Base-by-base conservation (phyloP, 495 filamentous ascomycete genomes). In the Penicillium crystallinum region DNA sequence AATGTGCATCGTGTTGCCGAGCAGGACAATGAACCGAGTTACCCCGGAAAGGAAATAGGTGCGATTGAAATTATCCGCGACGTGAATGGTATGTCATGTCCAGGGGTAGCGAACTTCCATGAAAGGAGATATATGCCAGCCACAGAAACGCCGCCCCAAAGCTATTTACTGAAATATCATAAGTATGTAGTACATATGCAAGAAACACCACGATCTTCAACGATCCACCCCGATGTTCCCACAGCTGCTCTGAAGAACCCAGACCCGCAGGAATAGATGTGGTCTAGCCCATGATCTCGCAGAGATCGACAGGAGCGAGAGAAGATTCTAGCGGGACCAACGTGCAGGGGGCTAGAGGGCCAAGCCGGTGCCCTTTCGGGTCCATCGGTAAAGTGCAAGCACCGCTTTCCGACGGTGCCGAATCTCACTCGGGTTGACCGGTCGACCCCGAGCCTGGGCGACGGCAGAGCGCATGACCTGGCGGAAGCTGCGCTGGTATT, bases 401-500 rank as follows among this genome's bases (percentile, higher is more conserved):
- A 90, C 78, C 31, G 89, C 87, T 40, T 87, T 82, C 33, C 87
- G 78, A 35, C 85, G 81, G 54, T 85, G 80, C 47, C 88, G 83
- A 58, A 89, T 86, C 68, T 90, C 87, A 52, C 83, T 86, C 15
- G 84, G 81, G 55, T 90, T 86, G 59, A 89, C 84, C 2, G 84
- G 81, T 18, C 86, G 77, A 12, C 87, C 88, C 21, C 84, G 81
- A 41, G 89, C 87, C 67, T 89, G 86, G 1, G 86, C 84, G 14
- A 90, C 83, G 6, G 88, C 87, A 58, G 84, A 88, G 31, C 86
- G 84, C 86, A 91, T 89, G 21, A 91, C 87, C 70, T 87, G 84
- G 54, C 87, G 84, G 67, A 90, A 90, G 66, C 89, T 90, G 30
- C 88, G 75, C 78, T 92, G 89, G 68, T 91, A 93, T 61, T 91